Percentiles rank a stretch among this genome's conserved stretches.
Conservation (phyloP, 1,284 basidiomycete genomes). For the Peniophora sp. region DNA sequence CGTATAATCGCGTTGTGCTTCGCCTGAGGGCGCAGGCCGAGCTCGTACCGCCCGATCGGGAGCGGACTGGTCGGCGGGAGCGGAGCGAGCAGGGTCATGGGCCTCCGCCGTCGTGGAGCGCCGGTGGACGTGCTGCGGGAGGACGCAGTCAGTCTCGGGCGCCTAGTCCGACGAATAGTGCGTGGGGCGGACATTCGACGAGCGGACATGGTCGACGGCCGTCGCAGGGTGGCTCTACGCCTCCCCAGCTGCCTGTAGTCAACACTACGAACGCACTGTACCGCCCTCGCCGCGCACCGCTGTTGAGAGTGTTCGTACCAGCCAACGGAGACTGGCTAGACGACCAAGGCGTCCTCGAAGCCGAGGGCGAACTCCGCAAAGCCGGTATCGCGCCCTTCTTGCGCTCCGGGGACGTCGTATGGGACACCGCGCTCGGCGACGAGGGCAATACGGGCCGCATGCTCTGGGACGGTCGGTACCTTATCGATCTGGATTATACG, state of each 20-base stretch:
- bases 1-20: slow-evolving; percentile 68
- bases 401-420: slow-evolving; percentile 69
- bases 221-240: slow-evolving; percentile 3
- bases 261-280: slow-evolving; percentile 46
- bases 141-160: slow-evolving; percentile 31
- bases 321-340: slow-evolving; percentile 78
- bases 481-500: slow-evolving; percentile 76
- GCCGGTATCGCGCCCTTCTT: slow-evolving; percentile 54
- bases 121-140: slow-evolving; percentile 1
- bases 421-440: slow-evolving; percentile 76
- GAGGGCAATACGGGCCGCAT: slow-evolving; percentile 73
- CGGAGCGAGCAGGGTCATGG: slow-evolving; percentile 5
- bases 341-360: slow-evolving; percentile 68
- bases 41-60: slow-evolving; percentile 23
- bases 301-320: slow-evolving; percentile 72
- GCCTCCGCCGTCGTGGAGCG: slow-evolving; percentile 11
- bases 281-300: slow-evolving; percentile 56
- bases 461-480: slow-evolving; percentile 77
- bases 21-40: slow-evolving; percentile 71
- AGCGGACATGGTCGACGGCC: not conserved
- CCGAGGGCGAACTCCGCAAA: slow-evolving; percentile 66
- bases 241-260: slow-evolving; percentile 26
- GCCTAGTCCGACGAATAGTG: slow-evolving; percentile 51
- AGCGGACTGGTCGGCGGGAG: slow-evolving; percentile 8
- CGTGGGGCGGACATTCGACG: slow-evolving; percentile 19